Evolutionary conservation across 352 stramenopile species (phyloP).

Genomic region (Halophytophthora batemanensis): DNA sequence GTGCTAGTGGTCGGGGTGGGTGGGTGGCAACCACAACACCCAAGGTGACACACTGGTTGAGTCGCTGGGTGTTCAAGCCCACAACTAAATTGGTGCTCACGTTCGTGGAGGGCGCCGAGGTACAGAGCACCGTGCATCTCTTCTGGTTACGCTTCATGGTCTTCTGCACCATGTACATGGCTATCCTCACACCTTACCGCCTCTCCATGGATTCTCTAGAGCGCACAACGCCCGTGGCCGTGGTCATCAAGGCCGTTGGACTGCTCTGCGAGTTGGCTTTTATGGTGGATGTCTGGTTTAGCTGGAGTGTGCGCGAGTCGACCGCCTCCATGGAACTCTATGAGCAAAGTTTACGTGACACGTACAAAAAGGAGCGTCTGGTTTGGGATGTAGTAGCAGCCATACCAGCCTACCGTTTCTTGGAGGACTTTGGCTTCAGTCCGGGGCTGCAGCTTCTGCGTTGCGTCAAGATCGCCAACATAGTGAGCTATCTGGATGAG

Average conservation of each 20-base stretch:
- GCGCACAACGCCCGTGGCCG: constrained; percentile 24
- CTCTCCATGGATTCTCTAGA: constrained; percentile 48
- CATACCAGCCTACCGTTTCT: constrained; percentile 47
- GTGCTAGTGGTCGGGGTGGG: background rate
- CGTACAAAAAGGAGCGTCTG: constrained; percentile 40
- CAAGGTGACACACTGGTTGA: constrained; percentile 4
- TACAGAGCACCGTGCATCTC: constrained; percentile 40
- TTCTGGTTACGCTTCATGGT: constrained; percentile 39
- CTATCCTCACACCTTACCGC: constrained; percentile 43
- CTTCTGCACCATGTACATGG: constrained; percentile 34
- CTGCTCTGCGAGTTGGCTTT: constrained; percentile 41
- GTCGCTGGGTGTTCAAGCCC: background rate
- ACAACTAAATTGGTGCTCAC: too few relatives aligned
- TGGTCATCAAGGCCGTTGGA: constrained; percentile 41
- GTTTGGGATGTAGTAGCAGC: constrained; percentile 42
- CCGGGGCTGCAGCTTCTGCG: constrained; percentile 34
- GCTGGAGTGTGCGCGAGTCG: constrained; percentile 48
- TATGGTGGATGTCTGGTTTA: constrained; percentile 48
- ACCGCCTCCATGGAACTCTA: constrained; percentile 50
- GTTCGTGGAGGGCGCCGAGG: constrained; percentile 19
- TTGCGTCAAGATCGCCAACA: constrained; percentile 52
- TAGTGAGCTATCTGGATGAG: constrained; percentile 53
- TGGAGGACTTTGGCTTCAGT: constrained; percentile 26
- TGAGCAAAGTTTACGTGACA: constrained; percentile 36
- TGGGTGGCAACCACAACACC: background rate